These are phyloP conservation scores for Ceratocystis huliohia DNA, from an alignment of 2,329 filamentous ascomycete genomes.

Conservation along the genomic window DNA sequence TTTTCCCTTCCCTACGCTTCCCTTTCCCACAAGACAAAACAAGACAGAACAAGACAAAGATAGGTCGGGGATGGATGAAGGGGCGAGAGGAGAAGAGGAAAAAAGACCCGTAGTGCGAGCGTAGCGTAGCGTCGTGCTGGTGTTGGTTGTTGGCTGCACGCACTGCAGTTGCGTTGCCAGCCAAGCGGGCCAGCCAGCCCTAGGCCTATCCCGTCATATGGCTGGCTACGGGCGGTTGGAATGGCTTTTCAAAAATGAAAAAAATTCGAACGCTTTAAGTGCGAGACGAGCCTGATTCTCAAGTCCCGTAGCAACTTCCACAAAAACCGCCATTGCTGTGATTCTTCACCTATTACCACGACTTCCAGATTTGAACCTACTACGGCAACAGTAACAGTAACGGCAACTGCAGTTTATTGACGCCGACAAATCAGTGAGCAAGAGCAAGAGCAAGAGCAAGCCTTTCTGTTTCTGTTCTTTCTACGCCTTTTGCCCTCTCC, in stretches of 20 bases:
- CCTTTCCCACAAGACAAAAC: not conserved
- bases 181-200: not conserved
- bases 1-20: not conserved
- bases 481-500: not conserved
- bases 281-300: not conserved
- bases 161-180: not conserved
- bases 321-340: not conserved
- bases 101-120: not conserved
- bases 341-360: not conserved
- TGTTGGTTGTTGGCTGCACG: not conserved
- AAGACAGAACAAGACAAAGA: not conserved
- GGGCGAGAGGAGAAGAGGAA: not conserved
- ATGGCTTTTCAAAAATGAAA: too few relatives aligned
- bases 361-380: not conserved
- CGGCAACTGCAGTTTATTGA: not conserved
- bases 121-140: not conserved
- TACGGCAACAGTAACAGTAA: not conserved
- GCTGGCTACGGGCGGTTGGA: too few relatives aligned
- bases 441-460: not conserved
- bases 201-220: too few relatives aligned
- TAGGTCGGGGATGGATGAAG: too few relatives aligned
- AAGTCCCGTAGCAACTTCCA: not conserved
- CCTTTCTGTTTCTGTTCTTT: not conserved
- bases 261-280: not conserved
- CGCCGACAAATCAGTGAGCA: not conserved